Evolutionary conservation across 306 rosid genomes (phyloP).

Genomic region (Trichosanthes cucumerina): DNA sequence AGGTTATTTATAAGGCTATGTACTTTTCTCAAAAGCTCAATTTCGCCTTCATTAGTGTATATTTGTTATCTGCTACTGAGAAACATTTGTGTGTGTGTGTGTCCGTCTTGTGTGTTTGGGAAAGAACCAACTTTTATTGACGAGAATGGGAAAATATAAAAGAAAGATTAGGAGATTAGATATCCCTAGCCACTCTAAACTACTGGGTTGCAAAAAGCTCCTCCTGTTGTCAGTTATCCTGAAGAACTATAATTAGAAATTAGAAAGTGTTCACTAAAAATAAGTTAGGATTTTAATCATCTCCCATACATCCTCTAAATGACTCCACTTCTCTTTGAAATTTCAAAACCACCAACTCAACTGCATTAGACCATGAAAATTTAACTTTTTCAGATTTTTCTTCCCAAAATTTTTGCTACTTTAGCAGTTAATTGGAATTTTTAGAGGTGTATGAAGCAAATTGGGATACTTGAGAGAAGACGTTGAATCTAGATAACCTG

Average conservation of each 20-base stretch:
- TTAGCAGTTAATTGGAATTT: neutral
- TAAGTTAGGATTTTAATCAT: neutral
- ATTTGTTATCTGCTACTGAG: neutral
- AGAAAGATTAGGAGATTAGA: neutral
- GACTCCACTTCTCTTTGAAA: neutral
- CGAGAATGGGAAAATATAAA: neutral
- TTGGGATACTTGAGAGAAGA: too few relatives aligned
- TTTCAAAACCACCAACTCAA: neutral
- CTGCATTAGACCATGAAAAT: neutral
- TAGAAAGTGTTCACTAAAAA: neutral
- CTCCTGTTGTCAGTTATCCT: neutral
- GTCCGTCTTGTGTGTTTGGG: neutral
- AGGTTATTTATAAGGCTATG: conserved; percentile 29
- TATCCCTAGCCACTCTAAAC: neutral
- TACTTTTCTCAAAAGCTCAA: neutral
- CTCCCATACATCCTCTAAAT: neutral
- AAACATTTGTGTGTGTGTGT: neutral
- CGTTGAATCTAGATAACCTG: neutral
- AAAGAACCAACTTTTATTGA: neutral
- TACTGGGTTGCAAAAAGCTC: neutral
- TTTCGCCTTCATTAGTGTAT: neutral
- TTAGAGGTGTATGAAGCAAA: too few relatives aligned
- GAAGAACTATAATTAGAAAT: neutral
- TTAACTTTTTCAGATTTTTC: neutral
- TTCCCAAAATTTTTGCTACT: neutral